A percentile compares a stretch with the other conserved stretches of the same genome.
Evolutionary conservation across 1,284 basidiomycete species (phyloP).

Genomic region (Fomitiporia mediterranea): DNA sequence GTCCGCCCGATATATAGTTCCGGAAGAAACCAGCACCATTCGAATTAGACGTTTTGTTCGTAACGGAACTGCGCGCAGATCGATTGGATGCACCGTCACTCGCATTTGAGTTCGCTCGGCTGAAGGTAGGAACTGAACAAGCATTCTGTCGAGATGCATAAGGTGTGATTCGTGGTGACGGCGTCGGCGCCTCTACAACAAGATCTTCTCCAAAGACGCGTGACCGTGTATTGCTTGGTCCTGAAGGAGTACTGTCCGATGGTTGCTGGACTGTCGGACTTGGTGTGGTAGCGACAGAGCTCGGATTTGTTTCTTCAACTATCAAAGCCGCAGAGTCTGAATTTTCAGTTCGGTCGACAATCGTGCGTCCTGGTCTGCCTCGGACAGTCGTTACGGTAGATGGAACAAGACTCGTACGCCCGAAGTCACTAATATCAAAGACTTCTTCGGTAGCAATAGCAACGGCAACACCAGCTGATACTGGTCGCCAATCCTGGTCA

Average conservation of each 20-base stretch:
- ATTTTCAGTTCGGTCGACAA: neutral
- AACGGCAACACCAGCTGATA: neutral
- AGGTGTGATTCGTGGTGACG: constrained; percentile 53
- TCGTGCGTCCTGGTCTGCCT: constrained; percentile 2
- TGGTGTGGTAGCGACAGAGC: constrained; percentile 19
- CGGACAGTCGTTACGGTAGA: constrained; percentile 8
- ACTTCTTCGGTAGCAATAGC: constrained; percentile 14
- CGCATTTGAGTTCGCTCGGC: constrained; percentile 20
- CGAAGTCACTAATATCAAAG: constrained; percentile 4
- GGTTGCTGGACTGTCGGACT: constrained; percentile 15
- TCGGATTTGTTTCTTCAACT: constrained; percentile 18
- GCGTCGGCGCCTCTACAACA: constrained; percentile 47
- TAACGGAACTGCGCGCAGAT: constrained; percentile 38
- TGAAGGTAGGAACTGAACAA: constrained; percentile 5
- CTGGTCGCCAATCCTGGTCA: neutral
- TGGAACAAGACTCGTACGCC: neutral
- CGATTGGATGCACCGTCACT: constrained; percentile 40
- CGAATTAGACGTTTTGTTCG: constrained; percentile 37
- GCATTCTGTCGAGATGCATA: constrained; percentile 11
- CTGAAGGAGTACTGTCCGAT: constrained; percentile 41
- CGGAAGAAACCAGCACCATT: constrained; percentile 58
- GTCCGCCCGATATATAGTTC: constrained; percentile 37
- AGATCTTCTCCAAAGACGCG: constrained; percentile 49
- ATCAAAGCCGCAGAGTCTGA: neutral
- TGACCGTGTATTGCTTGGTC: constrained; percentile 20